A percentile compares a stretch with the other conserved stretches of the same genome.
These are phyloP conservation scores for Globisporangium solare DNA, from an alignment of 352 stramenopile species.

Conservation along the genomic window DNA sequence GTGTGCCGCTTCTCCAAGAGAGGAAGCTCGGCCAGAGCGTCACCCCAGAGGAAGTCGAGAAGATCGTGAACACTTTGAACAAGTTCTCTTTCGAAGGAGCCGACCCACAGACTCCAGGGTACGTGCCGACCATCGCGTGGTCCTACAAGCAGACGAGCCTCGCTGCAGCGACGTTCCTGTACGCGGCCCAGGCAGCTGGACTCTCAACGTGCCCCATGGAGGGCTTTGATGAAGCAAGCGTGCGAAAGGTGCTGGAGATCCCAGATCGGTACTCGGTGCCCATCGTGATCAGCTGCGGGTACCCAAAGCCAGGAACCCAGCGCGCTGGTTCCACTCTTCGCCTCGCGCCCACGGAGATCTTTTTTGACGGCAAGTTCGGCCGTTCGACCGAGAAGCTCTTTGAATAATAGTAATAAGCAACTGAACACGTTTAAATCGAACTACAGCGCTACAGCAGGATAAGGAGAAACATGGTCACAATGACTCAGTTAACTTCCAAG, in stretches of 20 bases:
- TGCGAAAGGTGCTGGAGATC: constrained; percentile 66
- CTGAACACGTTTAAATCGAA: no score
- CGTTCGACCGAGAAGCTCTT: constrained; percentile 58
- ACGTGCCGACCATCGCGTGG: constrained; percentile 72
- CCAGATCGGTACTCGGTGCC: constrained; percentile 74
- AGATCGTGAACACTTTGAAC: constrained; percentile 56
- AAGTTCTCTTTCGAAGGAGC: constrained; percentile 66
- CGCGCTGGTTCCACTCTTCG: constrained; percentile 27
- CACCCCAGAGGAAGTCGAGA: constrained; percentile 36
- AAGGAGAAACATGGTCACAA: no score
- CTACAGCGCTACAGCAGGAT: no score
- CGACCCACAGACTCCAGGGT: constrained; percentile 49
- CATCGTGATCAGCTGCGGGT: constrained; percentile 67
- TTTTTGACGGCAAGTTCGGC: constrained; percentile 86
- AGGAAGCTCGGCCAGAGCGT: constrained; percentile 56
- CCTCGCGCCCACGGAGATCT: constrained; percentile 59
- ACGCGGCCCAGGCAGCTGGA: constrained; percentile 61
- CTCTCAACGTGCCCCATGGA: constrained; percentile 78
- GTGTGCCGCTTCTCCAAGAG: constrained; percentile 66
- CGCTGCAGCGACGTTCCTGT: constrained; percentile 63
- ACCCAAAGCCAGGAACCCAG: constrained; percentile 24
- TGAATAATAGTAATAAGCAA: not conserved
- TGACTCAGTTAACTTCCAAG: no score
- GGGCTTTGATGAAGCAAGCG: constrained; percentile 64
- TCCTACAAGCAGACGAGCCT: constrained; percentile 80